Evolutionary conservation across 2,329 filamentous ascomycete species (phyloP).

Genomic region (Stagonosporopsis tanaceti): DNA sequence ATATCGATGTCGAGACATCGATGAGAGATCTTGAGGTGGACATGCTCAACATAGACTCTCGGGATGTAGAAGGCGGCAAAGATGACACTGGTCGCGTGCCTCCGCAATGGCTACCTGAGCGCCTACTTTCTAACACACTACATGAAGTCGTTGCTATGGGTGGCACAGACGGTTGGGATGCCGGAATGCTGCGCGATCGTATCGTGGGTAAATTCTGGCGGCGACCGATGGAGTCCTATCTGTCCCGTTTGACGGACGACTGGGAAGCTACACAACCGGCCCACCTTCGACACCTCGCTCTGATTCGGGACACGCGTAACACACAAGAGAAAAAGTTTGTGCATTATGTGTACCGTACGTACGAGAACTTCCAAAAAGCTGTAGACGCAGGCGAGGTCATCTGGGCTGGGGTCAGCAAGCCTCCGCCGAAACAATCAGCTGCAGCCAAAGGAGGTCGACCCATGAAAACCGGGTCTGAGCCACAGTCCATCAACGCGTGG

Average conservation of each 20-base stretch:
- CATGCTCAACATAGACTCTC: conserved; percentile 31
- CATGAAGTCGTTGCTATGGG: conserved; percentile 58
- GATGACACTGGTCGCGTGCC: conserved; percentile 47
- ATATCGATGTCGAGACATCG: conserved; percentile 40
- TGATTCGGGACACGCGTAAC: conserved; percentile 63
- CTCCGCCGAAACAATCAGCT: conserved; percentile 38
- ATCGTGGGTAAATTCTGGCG: conserved; percentile 62
- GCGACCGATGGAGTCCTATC: conserved; percentile 61
- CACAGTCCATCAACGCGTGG: conserved; percentile 36
- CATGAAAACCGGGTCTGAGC: conserved; percentile 15
- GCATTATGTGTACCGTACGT: conserved; percentile 65
- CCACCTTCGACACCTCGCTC: conserved; percentile 63
- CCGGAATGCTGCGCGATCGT: conserved; percentile 50
- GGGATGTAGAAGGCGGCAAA: conserved; percentile 23
- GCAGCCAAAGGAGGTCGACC: conserved; percentile 28
- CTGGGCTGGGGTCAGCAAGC: conserved; percentile 62
- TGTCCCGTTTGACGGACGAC: conserved; percentile 62
- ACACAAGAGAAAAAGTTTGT: conserved; percentile 52
- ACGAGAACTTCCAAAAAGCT: conserved; percentile 60
- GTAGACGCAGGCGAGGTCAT: conserved; percentile 59
- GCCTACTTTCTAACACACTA: conserved; percentile 60
- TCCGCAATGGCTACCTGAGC: conserved; percentile 64
- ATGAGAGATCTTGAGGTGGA: conserved; percentile 46
- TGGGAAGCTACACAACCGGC: conserved; percentile 67
- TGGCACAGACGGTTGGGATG: conserved; percentile 60